phyloP scores from a whole-genome alignment of 2,329 filamentous ascomycete species.

The Trichoderma afroharzianum region DNA sequence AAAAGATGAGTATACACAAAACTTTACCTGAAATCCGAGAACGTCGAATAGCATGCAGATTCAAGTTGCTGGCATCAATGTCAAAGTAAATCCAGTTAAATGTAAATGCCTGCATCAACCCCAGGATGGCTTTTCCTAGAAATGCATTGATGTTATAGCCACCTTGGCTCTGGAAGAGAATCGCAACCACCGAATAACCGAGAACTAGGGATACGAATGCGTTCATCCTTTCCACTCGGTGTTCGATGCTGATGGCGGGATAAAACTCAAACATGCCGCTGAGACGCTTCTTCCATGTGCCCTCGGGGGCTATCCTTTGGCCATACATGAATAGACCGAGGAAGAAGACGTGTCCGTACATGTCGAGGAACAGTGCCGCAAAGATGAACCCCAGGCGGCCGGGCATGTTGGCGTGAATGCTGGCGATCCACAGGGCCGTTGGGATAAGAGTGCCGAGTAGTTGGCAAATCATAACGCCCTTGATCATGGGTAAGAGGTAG shows the following conservation, averaged over 20 bases:
- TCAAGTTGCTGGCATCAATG: slow-evolving; percentile 54
- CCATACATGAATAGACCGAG: slow-evolving; percentile 38
- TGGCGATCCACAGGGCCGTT: slow-evolving; percentile 55
- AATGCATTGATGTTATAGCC: slow-evolving; percentile 49
- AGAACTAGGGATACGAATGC: slow-evolving; percentile 64
- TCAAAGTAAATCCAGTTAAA: slow-evolving; percentile 65
- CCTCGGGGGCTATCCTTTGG: slow-evolving; percentile 20
- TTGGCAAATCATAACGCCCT: slow-evolving; percentile 51
- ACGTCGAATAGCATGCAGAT: slow-evolving; percentile 58
- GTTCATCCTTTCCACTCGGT: slow-evolving; percentile 60
- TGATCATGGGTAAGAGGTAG: slow-evolving; percentile 53
- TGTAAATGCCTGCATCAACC: slow-evolving; percentile 54
- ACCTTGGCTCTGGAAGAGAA: slow-evolving; percentile 54
- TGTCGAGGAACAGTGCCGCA: slow-evolving; percentile 52
- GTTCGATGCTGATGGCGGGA: slow-evolving; percentile 62
- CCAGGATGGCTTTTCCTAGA: slow-evolving; percentile 59
- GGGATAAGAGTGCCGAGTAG: slow-evolving; percentile 44
- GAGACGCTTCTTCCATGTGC: slow-evolving; percentile 26
- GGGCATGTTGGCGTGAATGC: slow-evolving; percentile 54
- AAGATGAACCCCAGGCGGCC: slow-evolving; percentile 54
- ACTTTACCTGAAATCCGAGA: slow-evolving; percentile 40
- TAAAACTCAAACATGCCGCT: slow-evolving; percentile 52
- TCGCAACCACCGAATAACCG: slow-evolving; percentile 59
- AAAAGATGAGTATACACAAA: not conserved
- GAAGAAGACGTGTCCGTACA: slow-evolving; percentile 44